phyloP scores from a whole-genome alignment of 257 asterid species.

The Eustoma russellianum region DNA sequence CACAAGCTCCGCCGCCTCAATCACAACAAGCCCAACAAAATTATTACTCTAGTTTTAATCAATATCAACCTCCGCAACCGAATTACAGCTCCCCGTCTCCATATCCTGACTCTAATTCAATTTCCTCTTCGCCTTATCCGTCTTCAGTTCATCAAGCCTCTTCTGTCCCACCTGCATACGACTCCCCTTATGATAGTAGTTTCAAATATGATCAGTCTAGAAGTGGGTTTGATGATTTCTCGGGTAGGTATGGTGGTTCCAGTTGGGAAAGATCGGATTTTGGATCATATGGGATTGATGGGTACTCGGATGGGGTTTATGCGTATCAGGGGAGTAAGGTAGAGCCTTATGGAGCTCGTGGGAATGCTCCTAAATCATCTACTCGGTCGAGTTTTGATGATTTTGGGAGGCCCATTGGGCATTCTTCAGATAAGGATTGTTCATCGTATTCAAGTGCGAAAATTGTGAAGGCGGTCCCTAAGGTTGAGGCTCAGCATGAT shows the following conservation, averaged over 20 bases:
- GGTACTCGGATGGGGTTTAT: slow-evolving; percentile 61
- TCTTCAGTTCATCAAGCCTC: slow-evolving; percentile 34
- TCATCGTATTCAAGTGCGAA: slow-evolving; percentile 36
- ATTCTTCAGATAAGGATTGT: slow-evolving; percentile 44
- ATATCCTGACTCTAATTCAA: slow-evolving; percentile 21
- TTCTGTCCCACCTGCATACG: slow-evolving; percentile 19
- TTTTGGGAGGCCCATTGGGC: slow-evolving; percentile 89
- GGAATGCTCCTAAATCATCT: slow-evolving; percentile 68
- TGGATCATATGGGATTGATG: slow-evolving; percentile 44
- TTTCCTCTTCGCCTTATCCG: slow-evolving; percentile 36
- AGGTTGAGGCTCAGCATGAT: slow-evolving; percentile 68
- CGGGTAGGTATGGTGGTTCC: slow-evolving; percentile 23
- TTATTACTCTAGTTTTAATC: slow-evolving; percentile 42
- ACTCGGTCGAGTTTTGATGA: slow-evolving; percentile 83
- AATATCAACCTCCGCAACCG: slow-evolving; percentile 20
- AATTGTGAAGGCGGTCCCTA: slow-evolving; percentile 81
- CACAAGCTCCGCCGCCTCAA: slow-evolving; percentile 17
- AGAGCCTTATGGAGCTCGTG: slow-evolving; percentile 97
- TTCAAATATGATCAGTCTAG: slow-evolving; percentile 21
- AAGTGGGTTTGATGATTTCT: slow-evolving; percentile 23
- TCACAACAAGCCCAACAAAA: slow-evolving; percentile 22
- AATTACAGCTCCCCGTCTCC: slow-evolving; percentile 28
- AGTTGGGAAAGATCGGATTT: slow-evolving; percentile 46
- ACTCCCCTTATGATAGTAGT: slow-evolving; percentile 25
- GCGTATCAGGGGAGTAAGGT: slow-evolving; percentile 59